Evolutionary conservation across 257 asterid species (phyloP).

Genomic region (Solanum etuberosum): DNA sequence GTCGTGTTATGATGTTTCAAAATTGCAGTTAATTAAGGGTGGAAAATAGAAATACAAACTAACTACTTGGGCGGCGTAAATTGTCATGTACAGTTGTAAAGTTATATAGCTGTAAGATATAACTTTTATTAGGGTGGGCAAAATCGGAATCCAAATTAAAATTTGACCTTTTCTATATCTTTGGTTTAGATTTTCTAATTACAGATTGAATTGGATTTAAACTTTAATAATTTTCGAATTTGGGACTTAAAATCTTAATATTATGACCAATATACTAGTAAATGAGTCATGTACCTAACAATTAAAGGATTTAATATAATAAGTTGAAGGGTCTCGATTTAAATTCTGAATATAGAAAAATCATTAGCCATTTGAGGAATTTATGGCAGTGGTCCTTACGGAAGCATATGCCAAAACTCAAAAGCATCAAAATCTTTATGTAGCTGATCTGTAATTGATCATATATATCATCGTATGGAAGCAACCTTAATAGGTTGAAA

Average conservation of each 20-base stretch:
- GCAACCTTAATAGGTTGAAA: background rate
- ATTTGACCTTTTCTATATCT: background rate
- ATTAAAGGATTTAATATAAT: no score
- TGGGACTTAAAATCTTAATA: background rate
- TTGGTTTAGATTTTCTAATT: background rate
- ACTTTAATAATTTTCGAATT: background rate
- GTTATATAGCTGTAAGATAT: background rate
- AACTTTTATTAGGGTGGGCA: background rate
- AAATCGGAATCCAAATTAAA: background rate
- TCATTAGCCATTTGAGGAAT: background rate
- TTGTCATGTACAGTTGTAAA: background rate
- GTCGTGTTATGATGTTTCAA: background rate
- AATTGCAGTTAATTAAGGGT: background rate
- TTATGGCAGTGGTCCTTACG: background rate
- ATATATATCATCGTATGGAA: background rate
- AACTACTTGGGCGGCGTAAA: background rate
- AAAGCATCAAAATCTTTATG: background rate
- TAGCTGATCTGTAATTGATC: background rate
- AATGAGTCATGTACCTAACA: background rate
- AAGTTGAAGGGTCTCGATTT: no score
- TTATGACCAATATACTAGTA: background rate
- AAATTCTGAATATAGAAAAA: no score
- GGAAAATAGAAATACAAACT: background rate
- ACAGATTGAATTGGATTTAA: background rate
- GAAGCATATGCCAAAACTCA: background rate